A percentile compares a stretch with the other conserved stretches of the same genome.
These are phyloP conservation scores for Kuraishia piskuri DNA, from an alignment of 805 yeast genomes.

Conservation along the genomic window DNA sequence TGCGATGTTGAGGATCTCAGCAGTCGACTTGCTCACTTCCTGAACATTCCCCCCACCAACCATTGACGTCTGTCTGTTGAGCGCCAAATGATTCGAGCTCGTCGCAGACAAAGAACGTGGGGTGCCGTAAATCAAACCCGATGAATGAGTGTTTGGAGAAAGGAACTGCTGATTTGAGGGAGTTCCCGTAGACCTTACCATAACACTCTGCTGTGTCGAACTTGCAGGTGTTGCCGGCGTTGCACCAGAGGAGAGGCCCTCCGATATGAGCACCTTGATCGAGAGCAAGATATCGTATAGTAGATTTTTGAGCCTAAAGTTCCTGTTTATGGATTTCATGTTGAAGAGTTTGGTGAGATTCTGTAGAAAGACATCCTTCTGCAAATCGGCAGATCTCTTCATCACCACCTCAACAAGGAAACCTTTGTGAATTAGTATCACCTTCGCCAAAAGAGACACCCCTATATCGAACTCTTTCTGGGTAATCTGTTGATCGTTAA, in stretches of 20 bases:
- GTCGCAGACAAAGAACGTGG: background rate
- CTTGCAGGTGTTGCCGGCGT: constrained; percentile 10
- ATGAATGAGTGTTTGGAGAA: background rate
- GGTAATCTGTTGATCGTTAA: constrained; percentile 3
- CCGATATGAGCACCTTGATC: constrained; percentile 31
- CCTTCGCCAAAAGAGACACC: constrained; percentile 41
- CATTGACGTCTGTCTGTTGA: background rate
- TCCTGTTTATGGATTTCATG: constrained; percentile 30
- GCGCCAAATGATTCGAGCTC: background rate
- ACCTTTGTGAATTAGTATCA: constrained; percentile 49
- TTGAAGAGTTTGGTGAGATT: constrained; percentile 38
- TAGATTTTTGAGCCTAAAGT: constrained; percentile 44
- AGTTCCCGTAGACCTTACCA: background rate
- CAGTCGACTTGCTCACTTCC: constrained; percentile 2
- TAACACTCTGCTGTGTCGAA: background rate
- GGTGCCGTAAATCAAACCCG: background rate
- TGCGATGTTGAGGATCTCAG: constrained; percentile 15
- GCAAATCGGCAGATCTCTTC: constrained; percentile 28
- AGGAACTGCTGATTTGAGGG: background rate
- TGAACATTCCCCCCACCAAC: background rate
- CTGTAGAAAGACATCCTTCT: constrained; percentile 37
- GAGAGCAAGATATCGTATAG: constrained; percentile 52
- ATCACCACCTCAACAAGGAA: constrained; percentile 37
- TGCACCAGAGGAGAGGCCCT: constrained; percentile 10
- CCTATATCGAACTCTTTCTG: constrained; percentile 18